Conservation (phyloP, 345 rosid genomes). For the Populus simonii region DNA sequence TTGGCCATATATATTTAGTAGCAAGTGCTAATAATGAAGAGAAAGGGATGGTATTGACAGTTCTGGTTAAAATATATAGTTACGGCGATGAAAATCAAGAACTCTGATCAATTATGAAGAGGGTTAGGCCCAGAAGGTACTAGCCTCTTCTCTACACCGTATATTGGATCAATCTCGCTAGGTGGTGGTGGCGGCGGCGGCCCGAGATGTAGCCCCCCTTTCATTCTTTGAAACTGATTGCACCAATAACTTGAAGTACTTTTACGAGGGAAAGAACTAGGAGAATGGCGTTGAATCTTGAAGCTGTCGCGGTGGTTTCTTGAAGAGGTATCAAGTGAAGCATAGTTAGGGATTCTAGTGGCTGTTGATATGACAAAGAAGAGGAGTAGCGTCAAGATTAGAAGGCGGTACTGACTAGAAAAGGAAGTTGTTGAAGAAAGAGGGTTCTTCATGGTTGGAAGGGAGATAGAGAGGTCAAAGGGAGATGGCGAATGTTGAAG, state of each 20-base stretch:
- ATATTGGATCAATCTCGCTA: conserved; percentile 52
- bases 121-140: conserved; percentile 76
- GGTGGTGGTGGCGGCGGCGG: conserved; percentile 10
- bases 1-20: not conserved
- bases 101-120: conserved; percentile 51
- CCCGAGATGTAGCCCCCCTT: not conserved
- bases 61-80: not conserved
- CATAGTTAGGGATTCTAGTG: not conserved
- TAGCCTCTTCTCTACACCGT: conserved; percentile 58
- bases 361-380: not conserved
- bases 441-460: conserved; percentile 9
- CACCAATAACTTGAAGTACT: conserved; percentile 34
- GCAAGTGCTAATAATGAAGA: not conserved
- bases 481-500: not conserved
- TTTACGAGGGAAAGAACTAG: conserved; percentile 29
- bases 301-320: conserved; percentile 15
- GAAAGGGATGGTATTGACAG: not conserved
- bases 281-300: conserved; percentile 16
- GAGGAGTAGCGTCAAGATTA: not conserved
- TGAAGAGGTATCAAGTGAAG: conserved; percentile 4
- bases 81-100: not conserved
- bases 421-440: not conserved
- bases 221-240: conserved; percentile 37
- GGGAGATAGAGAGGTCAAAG: not conserved
- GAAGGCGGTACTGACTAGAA: not conserved